Conservation (phyloP, 2,329 filamentous ascomycete genomes). For the Alternaria sp. region DNA sequence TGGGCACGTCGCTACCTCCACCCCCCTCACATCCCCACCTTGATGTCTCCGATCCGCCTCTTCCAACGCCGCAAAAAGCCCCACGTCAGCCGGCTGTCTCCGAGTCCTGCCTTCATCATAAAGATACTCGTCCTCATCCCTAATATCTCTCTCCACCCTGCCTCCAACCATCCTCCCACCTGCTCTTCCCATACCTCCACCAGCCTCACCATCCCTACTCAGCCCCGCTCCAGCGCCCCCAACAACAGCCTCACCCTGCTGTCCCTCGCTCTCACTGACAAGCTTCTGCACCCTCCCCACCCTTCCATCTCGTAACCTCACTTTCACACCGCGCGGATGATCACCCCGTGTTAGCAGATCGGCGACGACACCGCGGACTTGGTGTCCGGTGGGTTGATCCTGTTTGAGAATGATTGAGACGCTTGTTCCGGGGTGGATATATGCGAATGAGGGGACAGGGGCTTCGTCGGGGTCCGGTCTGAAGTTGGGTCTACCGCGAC, state of each 20-base stretch:
- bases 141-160: conserved; percentile 34
- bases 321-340: conserved; percentile 80
- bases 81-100: conserved; percentile 10
- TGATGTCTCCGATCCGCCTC: conserved; percentile 34
- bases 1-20: conserved; percentile 59
- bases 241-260: conserved; percentile 33
- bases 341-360: conserved; percentile 75
- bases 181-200: conserved; percentile 3
- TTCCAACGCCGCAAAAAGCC: conserved; percentile 34
- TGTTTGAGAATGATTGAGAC: conserved; percentile 79
- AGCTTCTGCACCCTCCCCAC: conserved; percentile 76
- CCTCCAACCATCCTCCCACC: conserved; percentile 17
- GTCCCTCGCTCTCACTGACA: conserved; percentile 36
- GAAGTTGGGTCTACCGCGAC: conserved; percentile 3
- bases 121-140: conserved; percentile 39
- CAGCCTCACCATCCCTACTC: conserved; percentile 35
- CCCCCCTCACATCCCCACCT: conserved; percentile 22
- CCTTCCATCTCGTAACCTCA: conserved; percentile 72
- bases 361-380: conserved; percentile 70
- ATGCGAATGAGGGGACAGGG: conserved; percentile 28
- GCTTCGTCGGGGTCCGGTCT: conserved; percentile 13
- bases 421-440: conserved; percentile 63
- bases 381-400: conserved; percentile 75
- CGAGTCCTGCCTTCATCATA: conserved; percentile 30
- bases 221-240: conserved; percentile 30